Evolutionary conservation across 345 rosid species (phyloP), one percentile per base, ranked within the genome.

Genomic region (Viola odorata): DNA sequence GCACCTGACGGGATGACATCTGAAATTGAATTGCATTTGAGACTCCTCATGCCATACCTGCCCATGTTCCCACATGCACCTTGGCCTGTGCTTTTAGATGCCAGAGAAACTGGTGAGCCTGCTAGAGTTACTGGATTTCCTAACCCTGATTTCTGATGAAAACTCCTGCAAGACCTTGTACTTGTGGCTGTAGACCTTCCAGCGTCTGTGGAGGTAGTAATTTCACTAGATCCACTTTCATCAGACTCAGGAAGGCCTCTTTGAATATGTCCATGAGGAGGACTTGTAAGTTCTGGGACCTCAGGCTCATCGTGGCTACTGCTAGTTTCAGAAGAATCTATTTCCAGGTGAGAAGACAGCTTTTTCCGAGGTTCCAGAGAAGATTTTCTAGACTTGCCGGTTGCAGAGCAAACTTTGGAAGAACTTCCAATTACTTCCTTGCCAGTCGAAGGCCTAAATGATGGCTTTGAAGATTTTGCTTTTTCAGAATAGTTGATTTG

Each of bases 271-370:
- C 78, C 82, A 14, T 75, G 60, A 9, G 81, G 61, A 5, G 81
- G 61, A 5, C 63, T 41, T 48, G 61, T 37, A 52, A 70, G 68
- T 69, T 71, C 82, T 4, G 77, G 53, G 63, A 74, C 67, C 72
- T 82, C 87, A 47, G 61, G 62, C 69, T 81, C 92, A 12, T 82
- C 91, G 49, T 70, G 81, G 45, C 72, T 73, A 61, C 85, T 81
- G 62, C 84, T 73, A 55, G 75, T 82, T 73, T 94, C 96, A 36
- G 91, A 83, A 15, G 92, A 86, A 80, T 80, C 95, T n/a, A 71
- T 66, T 44, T 76, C 73, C 39, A 70, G 67, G 57, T 72, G 87
- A 65, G 80, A 71, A 69, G 83, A 41, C 0, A 45, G 63, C 41
- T 81, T 82, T 63, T 80, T 87, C 74, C 64, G 78, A 64, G 77